Base-by-base conservation (phyloP, 768 basidiomycete genomes). In the Gelatoporia subvermispora region DNA sequence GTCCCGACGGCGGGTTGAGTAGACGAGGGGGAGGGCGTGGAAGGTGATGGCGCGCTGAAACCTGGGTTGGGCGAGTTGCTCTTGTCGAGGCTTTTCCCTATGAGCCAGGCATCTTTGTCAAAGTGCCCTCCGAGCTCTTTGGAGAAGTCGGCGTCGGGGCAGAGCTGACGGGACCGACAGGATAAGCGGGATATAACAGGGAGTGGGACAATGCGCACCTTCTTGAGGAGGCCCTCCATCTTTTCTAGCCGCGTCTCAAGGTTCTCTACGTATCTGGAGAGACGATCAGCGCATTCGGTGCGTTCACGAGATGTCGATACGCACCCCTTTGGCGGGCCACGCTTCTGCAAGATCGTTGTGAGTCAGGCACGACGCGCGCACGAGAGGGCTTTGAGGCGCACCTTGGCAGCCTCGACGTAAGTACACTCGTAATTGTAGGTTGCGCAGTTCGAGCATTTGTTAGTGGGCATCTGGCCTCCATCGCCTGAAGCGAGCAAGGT, bases 361-460 rank as follows among this genome's bases (percentile, higher is more conserved):
- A 36, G 42, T 10, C n/a, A 35, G 34, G 21, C 45, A 41, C 13
- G 13, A 13, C 28, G 13, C 28, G 28, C 28, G 13, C 28, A 31
- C 28, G 22, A 8, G 25, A 20, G 40, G 17, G 21, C 21, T 17
- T 10, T 31, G 42, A 31, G 10, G 49, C 71, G 37, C 51, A 83
- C 83, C 76, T 84, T 85, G 10, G 81, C 78, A 17, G 81, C 76
- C 64, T 85, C 82, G 46, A 78, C 73, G 58, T 86, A 85, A 2
- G 80, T 84, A 62, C 85, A 88, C 17, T 83, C 77, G 35, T 73
- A 66, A 43, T 74, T 72, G 52, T 72, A 79, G 20, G 80, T 72
- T 20, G 74, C 68, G 57, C 84, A 86, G 58, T 83, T 84, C 3
- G 78, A 78, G 57, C 84, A 88, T 38, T 71, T 66, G 60, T 81